These are phyloP conservation scores for Lipomyces orientalis DNA, from an alignment of 805 yeast species.

Conservation along the genomic window DNA sequence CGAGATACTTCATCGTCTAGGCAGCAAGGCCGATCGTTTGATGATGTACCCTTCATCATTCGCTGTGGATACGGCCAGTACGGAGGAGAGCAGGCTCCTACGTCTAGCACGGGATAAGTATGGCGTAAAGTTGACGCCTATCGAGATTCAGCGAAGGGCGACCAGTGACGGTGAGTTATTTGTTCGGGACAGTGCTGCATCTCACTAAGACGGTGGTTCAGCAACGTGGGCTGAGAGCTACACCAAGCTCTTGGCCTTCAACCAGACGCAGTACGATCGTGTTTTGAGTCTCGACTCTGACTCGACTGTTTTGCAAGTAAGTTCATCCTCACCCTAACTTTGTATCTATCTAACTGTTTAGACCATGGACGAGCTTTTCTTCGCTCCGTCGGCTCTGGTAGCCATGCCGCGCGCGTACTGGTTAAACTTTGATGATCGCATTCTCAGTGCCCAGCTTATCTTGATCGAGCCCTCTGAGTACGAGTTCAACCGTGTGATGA, in stretches of 20 bases:
- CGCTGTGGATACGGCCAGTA: background rate
- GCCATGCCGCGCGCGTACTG: slow-evolving; percentile 13
- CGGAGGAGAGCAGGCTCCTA: background rate
- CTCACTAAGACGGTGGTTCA: slow-evolving; percentile 45
- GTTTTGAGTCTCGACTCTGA: slow-evolving; percentile 62
- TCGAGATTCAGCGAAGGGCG: slow-evolving; percentile 1
- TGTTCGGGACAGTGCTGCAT: background rate
- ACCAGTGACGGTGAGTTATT: background rate
- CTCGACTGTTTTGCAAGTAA: slow-evolving; percentile 54
- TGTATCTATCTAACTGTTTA: slow-evolving; percentile 18
- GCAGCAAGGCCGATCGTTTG: background rate
- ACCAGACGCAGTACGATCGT: slow-evolving; percentile 54
- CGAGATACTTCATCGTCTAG: background rate
- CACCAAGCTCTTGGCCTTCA: slow-evolving; percentile 62
- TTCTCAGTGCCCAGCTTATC: slow-evolving; percentile 8
- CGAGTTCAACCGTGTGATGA: slow-evolving; percentile 4
- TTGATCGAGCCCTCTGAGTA: slow-evolving; percentile 4
- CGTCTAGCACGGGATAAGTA: background rate
- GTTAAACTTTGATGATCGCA: background rate
- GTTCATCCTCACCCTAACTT: background rate
- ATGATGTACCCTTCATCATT: background rate
- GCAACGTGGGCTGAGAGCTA: slow-evolving; percentile 62
- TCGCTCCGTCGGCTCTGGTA: background rate
- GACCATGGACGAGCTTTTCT: slow-evolving; percentile 62
- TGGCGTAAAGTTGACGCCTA: background rate